Evolutionary conservation across 202 grass and related monocot species (phyloP).

Genomic region (Alloteropsis angusta): DNA sequence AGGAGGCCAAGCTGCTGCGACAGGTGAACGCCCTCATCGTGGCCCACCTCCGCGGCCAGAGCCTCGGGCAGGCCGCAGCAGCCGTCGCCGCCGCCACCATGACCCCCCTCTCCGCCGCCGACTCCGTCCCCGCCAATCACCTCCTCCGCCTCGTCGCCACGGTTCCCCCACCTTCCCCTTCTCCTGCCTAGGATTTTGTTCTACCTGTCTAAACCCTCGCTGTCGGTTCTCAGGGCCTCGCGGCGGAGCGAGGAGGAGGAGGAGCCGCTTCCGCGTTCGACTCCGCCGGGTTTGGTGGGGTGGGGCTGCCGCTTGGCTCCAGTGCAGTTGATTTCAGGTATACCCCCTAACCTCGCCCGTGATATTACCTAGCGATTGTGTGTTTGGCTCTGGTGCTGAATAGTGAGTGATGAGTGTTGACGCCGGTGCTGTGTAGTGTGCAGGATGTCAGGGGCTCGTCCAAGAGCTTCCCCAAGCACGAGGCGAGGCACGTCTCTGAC

Average conservation of each 20-base stretch:
- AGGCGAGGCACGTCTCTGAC: slow-evolving; percentile 66
- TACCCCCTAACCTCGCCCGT: neutral
- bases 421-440: slow-evolving; percentile 18
- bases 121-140: slow-evolving; percentile 35
- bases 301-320: slow-evolving; percentile 7
- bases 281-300: slow-evolving; percentile 21
- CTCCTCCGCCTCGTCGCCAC: slow-evolving; percentile 82
- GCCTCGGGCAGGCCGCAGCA: slow-evolving; percentile 58
- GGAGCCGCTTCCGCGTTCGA: slow-evolving; percentile 39
- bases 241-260: slow-evolving; percentile 58
- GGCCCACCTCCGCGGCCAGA: slow-evolving; percentile 77
- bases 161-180: slow-evolving; percentile 25
- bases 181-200: neutral
- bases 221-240: slow-evolving; percentile 60
- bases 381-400: neutral
- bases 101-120: slow-evolving; percentile 48
- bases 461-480: slow-evolving; percentile 81
- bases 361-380: neutral
- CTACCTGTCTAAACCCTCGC: slow-evolving; percentile 16
- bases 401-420: neutral
- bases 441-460: slow-evolving; percentile 66
- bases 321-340: slow-evolving; percentile 70
- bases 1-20: slow-evolving; percentile 73
- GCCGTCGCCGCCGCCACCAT: slow-evolving; percentile 78
- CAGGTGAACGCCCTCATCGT: slow-evolving; percentile 84